Conservation (phyloP, 2,329 filamentous ascomycete genomes). For the Ophiobolus disseminans region DNA sequence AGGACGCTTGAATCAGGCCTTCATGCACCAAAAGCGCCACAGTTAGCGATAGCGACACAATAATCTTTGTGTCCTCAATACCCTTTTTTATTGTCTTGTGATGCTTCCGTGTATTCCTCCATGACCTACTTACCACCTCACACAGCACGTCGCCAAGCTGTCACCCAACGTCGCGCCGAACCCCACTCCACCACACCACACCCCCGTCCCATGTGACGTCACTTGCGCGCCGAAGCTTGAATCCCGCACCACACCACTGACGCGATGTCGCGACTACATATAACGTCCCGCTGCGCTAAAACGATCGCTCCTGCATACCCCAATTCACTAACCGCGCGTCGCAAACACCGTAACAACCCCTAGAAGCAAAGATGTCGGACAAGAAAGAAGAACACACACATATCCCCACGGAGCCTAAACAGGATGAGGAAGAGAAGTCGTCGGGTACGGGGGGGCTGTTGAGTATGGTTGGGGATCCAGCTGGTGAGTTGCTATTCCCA, state of each 20-base stretch:
- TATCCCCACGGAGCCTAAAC: conserved; percentile 32
- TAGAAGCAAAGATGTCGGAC: background rate
- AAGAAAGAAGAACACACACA: conserved; percentile 21
- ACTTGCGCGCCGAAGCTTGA: conserved; percentile 7
- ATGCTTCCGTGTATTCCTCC: too few relatives aligned
- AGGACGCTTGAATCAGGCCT: too few relatives aligned
- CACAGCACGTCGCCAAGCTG: background rate
- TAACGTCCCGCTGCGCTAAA: background rate
- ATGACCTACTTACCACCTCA: too few relatives aligned
- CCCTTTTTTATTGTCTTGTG: too few relatives aligned
- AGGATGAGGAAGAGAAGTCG: conserved; percentile 28
- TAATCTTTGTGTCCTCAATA: too few relatives aligned
- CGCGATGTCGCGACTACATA: background rate
- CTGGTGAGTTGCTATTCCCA: conserved; percentile 26
- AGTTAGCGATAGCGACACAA: too few relatives aligned
- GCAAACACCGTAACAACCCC: background rate
- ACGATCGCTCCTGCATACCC: background rate
- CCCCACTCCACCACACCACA: background rate
- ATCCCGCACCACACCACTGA: background rate
- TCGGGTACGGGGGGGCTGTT: conserved; percentile 37
- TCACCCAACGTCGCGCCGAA: background rate
- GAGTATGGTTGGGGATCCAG: conserved; percentile 39
- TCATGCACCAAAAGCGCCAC: too few relatives aligned
- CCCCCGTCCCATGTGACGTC: conserved; percentile 1
- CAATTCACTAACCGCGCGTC: background rate